phyloP scores from a whole-genome alignment of 768 basidiomycete genomes.

The Termitomyces sp. region DNA sequence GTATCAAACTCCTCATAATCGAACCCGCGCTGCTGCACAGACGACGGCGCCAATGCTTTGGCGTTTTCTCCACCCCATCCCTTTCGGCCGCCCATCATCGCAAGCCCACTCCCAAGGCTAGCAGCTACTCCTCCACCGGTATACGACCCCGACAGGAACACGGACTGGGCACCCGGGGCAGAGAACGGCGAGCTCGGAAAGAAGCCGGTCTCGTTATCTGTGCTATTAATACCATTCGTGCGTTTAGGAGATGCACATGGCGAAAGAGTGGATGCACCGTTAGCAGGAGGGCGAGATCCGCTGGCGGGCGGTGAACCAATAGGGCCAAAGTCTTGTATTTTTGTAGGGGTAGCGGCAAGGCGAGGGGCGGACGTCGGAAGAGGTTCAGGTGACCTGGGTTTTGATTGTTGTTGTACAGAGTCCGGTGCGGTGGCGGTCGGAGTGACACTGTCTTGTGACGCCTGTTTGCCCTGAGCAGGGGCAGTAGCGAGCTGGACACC shows the following conservation, averaged over 20 bases:
- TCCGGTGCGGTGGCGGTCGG: neutral
- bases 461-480: slow-evolving; percentile 32
- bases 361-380: slow-evolving; percentile 56
- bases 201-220: slow-evolving; percentile 28
- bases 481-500: slow-evolving; percentile 37
- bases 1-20: slow-evolving; percentile 34
- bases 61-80: slow-evolving; percentile 26
- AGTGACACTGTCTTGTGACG: slow-evolving; percentile 13
- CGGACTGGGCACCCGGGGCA: slow-evolving; percentile 57
- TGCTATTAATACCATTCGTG: slow-evolving; percentile 23
- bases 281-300: slow-evolving; percentile 20
- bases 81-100: slow-evolving; percentile 39
- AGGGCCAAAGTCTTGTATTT: slow-evolving; percentile 61
- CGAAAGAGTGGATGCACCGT: slow-evolving; percentile 30
- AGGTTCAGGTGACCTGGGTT: slow-evolving; percentile 37
- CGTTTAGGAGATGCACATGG: slow-evolving; percentile 53
- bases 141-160: slow-evolving; percentile 37
- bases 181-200: slow-evolving; percentile 70
- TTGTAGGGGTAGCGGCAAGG: slow-evolving; percentile 32
- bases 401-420: slow-evolving; percentile 8
- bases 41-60: slow-evolving; percentile 2
- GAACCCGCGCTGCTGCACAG: slow-evolving; percentile 19
- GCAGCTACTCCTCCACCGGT: slow-evolving; percentile 49
- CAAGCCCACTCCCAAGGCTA: slow-evolving; percentile 51
- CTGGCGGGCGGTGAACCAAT: slow-evolving; percentile 74